Conservation (phyloP, 2,329 filamentous ascomycete genomes). For the Capronia americana region DNA sequence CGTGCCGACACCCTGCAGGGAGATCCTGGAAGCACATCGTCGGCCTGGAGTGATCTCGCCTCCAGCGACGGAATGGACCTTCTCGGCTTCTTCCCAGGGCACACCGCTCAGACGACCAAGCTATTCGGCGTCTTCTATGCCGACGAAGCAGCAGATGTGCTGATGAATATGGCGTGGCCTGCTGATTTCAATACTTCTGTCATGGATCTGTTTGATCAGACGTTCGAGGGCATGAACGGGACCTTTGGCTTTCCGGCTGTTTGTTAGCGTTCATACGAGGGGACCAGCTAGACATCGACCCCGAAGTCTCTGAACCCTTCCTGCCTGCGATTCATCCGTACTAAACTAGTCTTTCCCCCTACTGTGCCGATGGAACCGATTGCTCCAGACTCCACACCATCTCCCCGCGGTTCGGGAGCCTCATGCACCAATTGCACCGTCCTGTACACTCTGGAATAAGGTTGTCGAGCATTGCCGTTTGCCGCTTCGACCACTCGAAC, state of each 20-base stretch:
- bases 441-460: not conserved
- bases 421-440: not conserved
- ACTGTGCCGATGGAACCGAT: not conserved
- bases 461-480: conserved; percentile 1
- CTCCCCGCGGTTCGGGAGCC: not conserved
- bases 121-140: conserved; percentile 4
- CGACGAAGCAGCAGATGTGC: not conserved
- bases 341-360: not conserved
- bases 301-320: not conserved
- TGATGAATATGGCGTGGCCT: not conserved
- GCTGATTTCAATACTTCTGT: not conserved
- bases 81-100: conserved; percentile 47
- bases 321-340: not conserved
- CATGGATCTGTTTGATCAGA: not conserved
- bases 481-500: not conserved
- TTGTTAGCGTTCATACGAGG: not conserved
- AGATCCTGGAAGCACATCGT: not conserved
- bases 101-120: conserved; percentile 42
- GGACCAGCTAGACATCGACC: not conserved
- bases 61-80: conserved; percentile 42
- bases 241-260: not conserved
- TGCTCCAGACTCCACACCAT: not conserved
- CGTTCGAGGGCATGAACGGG: not conserved
- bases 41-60: conserved; percentile 1
- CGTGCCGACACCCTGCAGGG: not conserved